Conservation (phyloP, 2,329 filamentous ascomycete species). For the Exophiala mesophila region DNA sequence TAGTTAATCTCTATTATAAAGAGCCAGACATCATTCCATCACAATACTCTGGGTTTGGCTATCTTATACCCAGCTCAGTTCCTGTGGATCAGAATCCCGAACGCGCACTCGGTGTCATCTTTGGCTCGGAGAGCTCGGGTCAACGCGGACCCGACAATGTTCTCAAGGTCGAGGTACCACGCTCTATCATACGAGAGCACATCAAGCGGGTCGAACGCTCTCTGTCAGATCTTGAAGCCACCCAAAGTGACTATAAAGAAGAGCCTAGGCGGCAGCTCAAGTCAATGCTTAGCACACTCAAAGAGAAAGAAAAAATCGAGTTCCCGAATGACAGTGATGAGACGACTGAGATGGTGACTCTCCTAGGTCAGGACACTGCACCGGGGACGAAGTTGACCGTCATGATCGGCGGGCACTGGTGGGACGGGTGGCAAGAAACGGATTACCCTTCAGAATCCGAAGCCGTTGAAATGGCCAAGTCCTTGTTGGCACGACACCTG, state of each 20-base stretch:
- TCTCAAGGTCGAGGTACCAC: too few species aligned
- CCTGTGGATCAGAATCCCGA: constrained; percentile 71
- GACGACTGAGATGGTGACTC: too few species aligned
- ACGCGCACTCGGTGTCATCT: constrained; percentile 82
- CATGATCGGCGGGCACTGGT: constrained; percentile 93
- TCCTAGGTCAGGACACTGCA: constrained; percentile 53
- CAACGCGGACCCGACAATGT: constrained; percentile 5
- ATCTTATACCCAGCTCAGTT: constrained; percentile 75
- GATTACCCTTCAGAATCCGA: constrained; percentile 61
- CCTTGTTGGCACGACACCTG: constrained; percentile 68
- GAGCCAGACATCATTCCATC: constrained; percentile 57
- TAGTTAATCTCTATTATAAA: constrained; percentile 82
- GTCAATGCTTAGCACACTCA: too few species aligned
- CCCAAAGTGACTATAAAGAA: too few species aligned
- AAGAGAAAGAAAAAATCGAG: too few species aligned
- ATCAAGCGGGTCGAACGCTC: too few species aligned
- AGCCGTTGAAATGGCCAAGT: constrained; percentile 64
- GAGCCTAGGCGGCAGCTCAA: too few species aligned
- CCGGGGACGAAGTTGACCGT: constrained; percentile 82
- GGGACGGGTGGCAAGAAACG: constrained; percentile 56
- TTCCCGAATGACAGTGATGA: too few species aligned
- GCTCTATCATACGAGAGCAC: too few species aligned
- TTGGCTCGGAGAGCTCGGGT: constrained; percentile 66
- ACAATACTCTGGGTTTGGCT: constrained; percentile 70
- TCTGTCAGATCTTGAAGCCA: too few species aligned